Conservation (phyloP, 176 grass and related monocot genomes). For the Hordeum marinum region DNA sequence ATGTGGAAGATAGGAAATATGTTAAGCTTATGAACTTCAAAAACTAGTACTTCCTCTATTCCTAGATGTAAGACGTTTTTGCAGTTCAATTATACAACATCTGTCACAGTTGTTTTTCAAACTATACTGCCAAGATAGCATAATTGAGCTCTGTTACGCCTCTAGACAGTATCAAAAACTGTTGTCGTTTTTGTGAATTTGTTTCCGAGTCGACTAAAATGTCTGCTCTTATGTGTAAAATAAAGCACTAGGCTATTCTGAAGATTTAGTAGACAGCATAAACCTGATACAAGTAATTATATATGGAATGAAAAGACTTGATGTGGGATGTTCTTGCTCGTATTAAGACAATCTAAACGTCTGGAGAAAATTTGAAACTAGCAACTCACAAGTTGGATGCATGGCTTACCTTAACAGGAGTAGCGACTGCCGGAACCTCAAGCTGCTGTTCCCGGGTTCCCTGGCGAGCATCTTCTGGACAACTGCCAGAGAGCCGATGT, state of each 20-base stretch:
- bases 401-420: slow-evolving; percentile 89
- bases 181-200: background rate
- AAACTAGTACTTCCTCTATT: background rate
- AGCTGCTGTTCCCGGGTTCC: slow-evolving; percentile 83
- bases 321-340: background rate
- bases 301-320: background rate
- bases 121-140: background rate
- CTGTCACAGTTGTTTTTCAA: background rate
- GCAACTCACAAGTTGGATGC: background rate
- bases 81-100: background rate
- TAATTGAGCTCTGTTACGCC: too few relatives aligned
- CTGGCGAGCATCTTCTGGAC: slow-evolving; percentile 89
- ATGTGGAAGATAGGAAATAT: background rate
- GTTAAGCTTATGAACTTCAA: background rate
- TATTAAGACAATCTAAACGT: background rate
- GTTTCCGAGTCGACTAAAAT: background rate
- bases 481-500: slow-evolving; percentile 82
- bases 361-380: background rate
- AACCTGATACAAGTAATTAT: background rate
- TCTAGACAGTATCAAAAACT: background rate
- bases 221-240: background rate
- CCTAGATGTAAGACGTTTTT: too few relatives aligned
- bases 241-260: background rate
- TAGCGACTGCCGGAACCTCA: slow-evolving; percentile 88
- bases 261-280: background rate